Base-by-base conservation (phyloP, 495 filamentous ascomycete genomes). In the Trichocladium uniseriatum region DNA sequence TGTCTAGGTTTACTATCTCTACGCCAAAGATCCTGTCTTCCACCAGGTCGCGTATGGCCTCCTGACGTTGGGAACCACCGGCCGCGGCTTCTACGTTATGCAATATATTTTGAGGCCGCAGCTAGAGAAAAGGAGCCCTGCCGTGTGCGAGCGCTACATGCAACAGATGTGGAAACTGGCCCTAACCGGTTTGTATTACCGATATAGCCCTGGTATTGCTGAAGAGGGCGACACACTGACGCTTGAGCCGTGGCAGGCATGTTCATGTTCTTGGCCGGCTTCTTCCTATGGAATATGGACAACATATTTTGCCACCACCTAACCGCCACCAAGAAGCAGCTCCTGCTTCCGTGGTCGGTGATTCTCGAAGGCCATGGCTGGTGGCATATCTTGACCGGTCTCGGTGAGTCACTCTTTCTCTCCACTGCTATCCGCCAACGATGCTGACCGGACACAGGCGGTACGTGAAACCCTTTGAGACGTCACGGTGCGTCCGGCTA, bases 291-390 rank as follows among this genome's bases (percentile, higher is more conserved):
- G 92, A 83, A 75, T 46, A 55, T 96, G 56, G 92, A 98, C 57
- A 95, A 87, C 49, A 62, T 73, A 43, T 94, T 82, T 60, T 98
- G 92, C 63, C 70, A 72, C 21, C 74, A 69, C n/a, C 68, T 96
- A 43, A 76, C 83, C 9, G 56, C 47, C 11, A 89, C 83, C 80
- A 79, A 90, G 52, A 79, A 82, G 46, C 62, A 77, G 43, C 66
- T 96, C 32, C 82, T 84, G 18, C 69, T 97, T 36, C 92, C 92
- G 0, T 98, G 92, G 92, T 87, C 91, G 1, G 76, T 94, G 8
- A 48, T 96, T 10, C 69, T 95, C 2, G 92, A 97, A 66, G 91
- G 89, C 0, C 92, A 98, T 71, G 92, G 89, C 10, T 97, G 92
- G 92, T 98, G 92, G 91, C 92, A 83, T 69, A 79, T 81, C 15